These are phyloP conservation scores for Anthoceros angustus DNA, from an alignment of 225 moss, liverwort and hornwort genomes.

Conservation along the genomic window DNA sequence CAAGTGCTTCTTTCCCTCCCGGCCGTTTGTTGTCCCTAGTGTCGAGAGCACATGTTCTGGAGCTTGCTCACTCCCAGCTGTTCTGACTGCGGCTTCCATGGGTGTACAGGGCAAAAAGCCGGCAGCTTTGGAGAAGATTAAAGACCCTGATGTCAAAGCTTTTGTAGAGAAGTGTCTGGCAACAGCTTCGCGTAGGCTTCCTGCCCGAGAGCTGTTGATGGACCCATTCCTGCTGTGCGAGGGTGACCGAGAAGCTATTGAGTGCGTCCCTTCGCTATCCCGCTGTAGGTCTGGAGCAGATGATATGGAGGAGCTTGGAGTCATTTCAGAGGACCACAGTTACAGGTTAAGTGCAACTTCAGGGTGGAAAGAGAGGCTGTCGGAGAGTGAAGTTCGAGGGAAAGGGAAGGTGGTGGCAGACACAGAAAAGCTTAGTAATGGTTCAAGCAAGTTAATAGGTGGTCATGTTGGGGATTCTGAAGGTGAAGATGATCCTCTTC, in stretches of 20 bases:
- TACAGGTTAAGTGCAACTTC: not conserved
- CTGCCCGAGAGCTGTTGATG: conserved; percentile 70
- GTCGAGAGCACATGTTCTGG: not conserved
- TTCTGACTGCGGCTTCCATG: not conserved
- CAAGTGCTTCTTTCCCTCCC: conserved; percentile 17
- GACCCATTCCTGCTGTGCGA: conserved; percentile 79
- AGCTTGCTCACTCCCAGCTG: not conserved
- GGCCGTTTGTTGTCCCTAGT: not conserved
- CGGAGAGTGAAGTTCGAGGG: not conserved
- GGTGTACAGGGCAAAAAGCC: conserved; percentile 70
- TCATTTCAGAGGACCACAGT: conserved; percentile 29
- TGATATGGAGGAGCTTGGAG: conserved; percentile 58
- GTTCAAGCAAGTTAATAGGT: not conserved
- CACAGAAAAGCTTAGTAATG: not conserved
- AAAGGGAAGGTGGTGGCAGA: not conserved
- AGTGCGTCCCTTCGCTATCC: conserved; percentile 37
- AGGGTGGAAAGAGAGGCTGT: conserved; percentile 9
- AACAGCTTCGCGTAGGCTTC: conserved; percentile 68
- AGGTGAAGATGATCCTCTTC: conserved; percentile 35
- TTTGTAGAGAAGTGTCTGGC: conserved; percentile 87
- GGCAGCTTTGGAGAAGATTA: conserved; percentile 72
- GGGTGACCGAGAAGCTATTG: conserved; percentile 58
- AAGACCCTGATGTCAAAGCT: conserved; percentile 62
- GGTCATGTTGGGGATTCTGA: not conserved
- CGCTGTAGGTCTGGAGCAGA: conserved; percentile 37